phyloP scores from a whole-genome alignment of 2,329 filamentous ascomycete species.

The Fusarium albosuccineum region DNA sequence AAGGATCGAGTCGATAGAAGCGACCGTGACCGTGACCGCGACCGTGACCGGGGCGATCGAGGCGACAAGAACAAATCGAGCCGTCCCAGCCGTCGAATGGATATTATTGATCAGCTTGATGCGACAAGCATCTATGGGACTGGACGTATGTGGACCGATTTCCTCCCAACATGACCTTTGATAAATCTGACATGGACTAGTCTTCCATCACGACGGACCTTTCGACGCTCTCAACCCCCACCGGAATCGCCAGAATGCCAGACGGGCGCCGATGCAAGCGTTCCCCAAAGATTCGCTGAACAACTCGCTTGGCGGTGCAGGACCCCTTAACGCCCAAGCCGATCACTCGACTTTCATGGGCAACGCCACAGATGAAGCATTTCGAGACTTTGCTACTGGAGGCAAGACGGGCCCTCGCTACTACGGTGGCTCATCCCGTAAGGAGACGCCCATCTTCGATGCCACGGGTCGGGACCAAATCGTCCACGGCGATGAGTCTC shows the following conservation, averaged over 20 bases:
- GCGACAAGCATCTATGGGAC: constrained; percentile 96
- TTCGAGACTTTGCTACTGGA: constrained; percentile 77
- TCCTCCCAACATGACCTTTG: not conserved
- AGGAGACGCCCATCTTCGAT: constrained; percentile 72
- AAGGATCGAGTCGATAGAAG: constrained; percentile 40
- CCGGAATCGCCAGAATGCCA: constrained; percentile 86
- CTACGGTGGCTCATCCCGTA: constrained; percentile 41
- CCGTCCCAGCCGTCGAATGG: constrained; percentile 69
- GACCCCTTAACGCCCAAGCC: constrained; percentile 83
- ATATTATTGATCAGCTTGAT: constrained; percentile 96
- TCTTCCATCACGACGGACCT: constrained; percentile 97
- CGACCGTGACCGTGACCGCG: constrained; percentile 55
- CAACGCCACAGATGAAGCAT: constrained; percentile 82
- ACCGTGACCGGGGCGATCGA: constrained; percentile 36
- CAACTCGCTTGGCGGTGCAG: constrained; percentile 89
- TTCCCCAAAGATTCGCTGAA: constrained; percentile 94
- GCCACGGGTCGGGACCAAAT: constrained; percentile 75
- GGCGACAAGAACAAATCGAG: constrained; percentile 64
- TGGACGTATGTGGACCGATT: constrained; percentile 73
- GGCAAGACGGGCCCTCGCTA: constrained; percentile 36
- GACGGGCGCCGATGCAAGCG: constrained; percentile 92
- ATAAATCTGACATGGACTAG: constrained; percentile 59
- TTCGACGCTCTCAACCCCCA: constrained; percentile 97
- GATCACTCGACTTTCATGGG: constrained; percentile 93
- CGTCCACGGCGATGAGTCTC: constrained; percentile 85